Percentiles rank a stretch among this genome's conserved stretches.
These are phyloP conservation scores for Mucor irregularis DNA, from an alignment of 371 early-diverging fungal genomes.

Conservation along the genomic window DNA sequence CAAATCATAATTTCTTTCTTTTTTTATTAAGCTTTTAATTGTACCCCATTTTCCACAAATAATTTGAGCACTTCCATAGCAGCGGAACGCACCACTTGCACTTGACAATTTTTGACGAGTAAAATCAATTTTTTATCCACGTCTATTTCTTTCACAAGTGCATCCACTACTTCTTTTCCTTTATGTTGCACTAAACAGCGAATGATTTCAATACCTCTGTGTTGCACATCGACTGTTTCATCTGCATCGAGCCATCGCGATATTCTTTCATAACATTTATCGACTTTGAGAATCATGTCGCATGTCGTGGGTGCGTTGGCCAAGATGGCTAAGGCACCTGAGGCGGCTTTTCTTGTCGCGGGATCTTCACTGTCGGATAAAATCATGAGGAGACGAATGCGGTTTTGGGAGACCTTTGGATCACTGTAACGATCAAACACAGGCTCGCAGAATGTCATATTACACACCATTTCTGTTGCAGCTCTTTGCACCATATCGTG, in stretches of 20 bases:
- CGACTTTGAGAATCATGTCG: slow-evolving; percentile 53
- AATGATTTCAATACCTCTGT: slow-evolving; percentile 57
- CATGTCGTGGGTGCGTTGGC: slow-evolving; percentile 58
- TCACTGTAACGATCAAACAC: slow-evolving; percentile 79
- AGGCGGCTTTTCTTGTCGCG: slow-evolving; percentile 83
- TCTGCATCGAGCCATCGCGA: slow-evolving; percentile 38
- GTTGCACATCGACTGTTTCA: slow-evolving; percentile 48
- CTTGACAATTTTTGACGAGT: slow-evolving; percentile 45
- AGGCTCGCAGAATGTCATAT: slow-evolving; percentile 82
- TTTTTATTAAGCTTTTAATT: slow-evolving; percentile 11
- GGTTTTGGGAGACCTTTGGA: slow-evolving; percentile 41
- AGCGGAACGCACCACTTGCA: slow-evolving; percentile 56
- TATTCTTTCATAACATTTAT: slow-evolving; percentile 55
- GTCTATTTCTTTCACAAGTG: slow-evolving; percentile 25
- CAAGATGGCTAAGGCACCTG: slow-evolving; percentile 88
- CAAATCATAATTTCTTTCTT: neutral
- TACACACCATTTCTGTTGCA: slow-evolving; percentile 91
- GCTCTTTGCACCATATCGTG: slow-evolving; percentile 86
- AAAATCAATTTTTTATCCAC: slow-evolving; percentile 38
- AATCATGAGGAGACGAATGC: slow-evolving; percentile 79
- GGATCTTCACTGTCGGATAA: slow-evolving; percentile 85
- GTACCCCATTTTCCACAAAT: slow-evolving; percentile 51
- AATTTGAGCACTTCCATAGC: slow-evolving; percentile 60
- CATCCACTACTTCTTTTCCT: slow-evolving; percentile 29
- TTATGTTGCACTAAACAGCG: slow-evolving; percentile 41